Evolutionary conservation across 1,284 basidiomycete genomes (phyloP), one percentile per base, ranked within the genome.

Genomic region (Ceratobasidium sp.): DNA sequence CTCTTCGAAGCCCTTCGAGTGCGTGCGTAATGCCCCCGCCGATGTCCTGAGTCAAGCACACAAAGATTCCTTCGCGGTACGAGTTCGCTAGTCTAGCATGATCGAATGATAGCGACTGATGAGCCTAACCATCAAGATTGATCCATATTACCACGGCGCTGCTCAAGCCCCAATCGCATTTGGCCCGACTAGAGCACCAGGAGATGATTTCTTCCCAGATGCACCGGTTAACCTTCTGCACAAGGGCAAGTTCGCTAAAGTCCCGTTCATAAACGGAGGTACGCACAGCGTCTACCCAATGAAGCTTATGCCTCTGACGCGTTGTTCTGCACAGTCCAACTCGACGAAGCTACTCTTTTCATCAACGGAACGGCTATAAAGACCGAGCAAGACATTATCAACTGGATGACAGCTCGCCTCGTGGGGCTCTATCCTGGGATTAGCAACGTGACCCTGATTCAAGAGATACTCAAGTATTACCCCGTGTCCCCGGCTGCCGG

Each of bases 241-340:
- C 8, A 50, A 78, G 53, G 81, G 81, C 29, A 59, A 77, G 33
- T 81, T 82, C 63, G 78, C 79, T 0, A 78, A 79, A 29, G 80
- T 81, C 15, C 83, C 84, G 36, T 83, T 82, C 74, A 82, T 84
- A 57, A 79, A 80, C 17, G 82, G 84, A 53, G 50, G 77, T 53
- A 33, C 69, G 27, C 11, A 41, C 36, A 41, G 36, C 24, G 11
- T 14, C 27, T 27, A n/a, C 19, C 17, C 29, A 22, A 24, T 31
- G 6, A 14, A 17, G 9, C 47, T 29, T 22, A 15, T 54, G 19
- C 14, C 50, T 22, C 48, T 14, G n/a, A 41, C 47, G 22, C 15
- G 45, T 56, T 17, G 36, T 17, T 15, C 56, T 14, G 47, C 36
- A 47, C 24, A 36, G 65, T n/a, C 47, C 64, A 66, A 54, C 73